Conservation (phyloP, 2,329 filamentous ascomycete species). For the Neonectria ditissima region DNA sequence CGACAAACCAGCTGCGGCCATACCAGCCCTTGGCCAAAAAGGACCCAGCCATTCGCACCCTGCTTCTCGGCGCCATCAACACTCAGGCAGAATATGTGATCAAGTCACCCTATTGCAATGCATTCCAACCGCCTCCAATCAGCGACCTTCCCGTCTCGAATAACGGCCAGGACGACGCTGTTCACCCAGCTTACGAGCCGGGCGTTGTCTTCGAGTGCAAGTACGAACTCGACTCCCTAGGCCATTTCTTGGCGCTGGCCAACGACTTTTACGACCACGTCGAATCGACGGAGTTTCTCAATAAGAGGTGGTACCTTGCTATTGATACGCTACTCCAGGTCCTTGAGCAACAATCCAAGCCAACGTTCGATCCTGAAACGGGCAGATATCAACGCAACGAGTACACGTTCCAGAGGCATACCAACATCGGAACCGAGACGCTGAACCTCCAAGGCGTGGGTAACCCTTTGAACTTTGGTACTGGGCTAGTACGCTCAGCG, state of each 20-base stretch:
- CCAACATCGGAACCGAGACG: slow-evolving; percentile 88
- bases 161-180: slow-evolving; percentile 85
- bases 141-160: slow-evolving; percentile 77
- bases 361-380: slow-evolving; percentile 80
- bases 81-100: slow-evolving; percentile 97
- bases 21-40: slow-evolving; percentile 89
- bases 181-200: slow-evolving; percentile 89
- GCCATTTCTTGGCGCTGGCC: slow-evolving; percentile 85
- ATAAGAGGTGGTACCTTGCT: slow-evolving; percentile 80
- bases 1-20: slow-evolving; percentile 91
- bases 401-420: slow-evolving; percentile 89
- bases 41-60: slow-evolving; percentile 79
- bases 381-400: slow-evolving; percentile 75
- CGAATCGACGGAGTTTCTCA: slow-evolving; percentile 81
- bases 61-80: slow-evolving; percentile 94
- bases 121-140: slow-evolving; percentile 93
- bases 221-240: slow-evolving; percentile 96
- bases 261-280: slow-evolving; percentile 91
- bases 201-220: slow-evolving; percentile 96
- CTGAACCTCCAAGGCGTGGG: slow-evolving; percentile 84
- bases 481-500: slow-evolving; percentile 88
- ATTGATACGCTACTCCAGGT: slow-evolving; percentile 79
- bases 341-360: slow-evolving; percentile 80
- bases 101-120: slow-evolving; percentile 95
- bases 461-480: slow-evolving; percentile 89